Base-by-base conservation (phyloP, 345 rosid genomes). In the Aquilaria sinensis region DNA sequence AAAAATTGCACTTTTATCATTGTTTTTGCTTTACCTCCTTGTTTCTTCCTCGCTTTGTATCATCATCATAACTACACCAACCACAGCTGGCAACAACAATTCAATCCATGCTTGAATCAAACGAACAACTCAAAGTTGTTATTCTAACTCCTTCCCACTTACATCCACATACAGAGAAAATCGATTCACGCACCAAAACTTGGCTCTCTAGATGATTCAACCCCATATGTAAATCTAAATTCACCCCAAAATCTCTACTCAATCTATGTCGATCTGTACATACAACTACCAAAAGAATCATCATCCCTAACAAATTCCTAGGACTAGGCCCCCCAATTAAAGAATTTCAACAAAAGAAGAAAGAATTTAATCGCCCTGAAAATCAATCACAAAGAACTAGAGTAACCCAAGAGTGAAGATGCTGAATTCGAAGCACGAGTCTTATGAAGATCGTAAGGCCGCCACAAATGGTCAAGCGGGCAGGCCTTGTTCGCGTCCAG, bases 401-500 rank as follows among this genome's bases (percentile, higher is more conserved):
- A 77, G 37, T 76, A 70, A 8, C 70, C 71, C 74, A 65, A 16
- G 57, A 70, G 51, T 51, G 78, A 63, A 3, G 68, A 63, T 58
- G 76, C 65, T 63, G 64, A 72, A 13, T 73, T 70, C 55, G 68
- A 58, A 64, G 77, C 46, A 16, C 49, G 72, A 53, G 54, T 72
- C 54, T 75, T 70, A 67, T 67, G 80, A 8, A 92, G 78, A 75
- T 93, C 98, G 54, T 88, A 93, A 0, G 95, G 96, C 62, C 81
- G 73, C 98, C 98, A 93, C 0, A 93, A 74, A 76, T 74, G 68
- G 81, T 93, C 98, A 45, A 90, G 56, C 2, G 84, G 83, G 63
- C 98, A 93, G 0, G 98, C 86, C 51, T 81, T 88, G 65, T 69
- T 68, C n/a, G 75, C 83, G 59, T 93, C 98, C 4, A 93, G 85